Evolutionary conservation across 148 eudicot genomes (phyloP).

Genomic region (Vaccinium darrowii): DNA sequence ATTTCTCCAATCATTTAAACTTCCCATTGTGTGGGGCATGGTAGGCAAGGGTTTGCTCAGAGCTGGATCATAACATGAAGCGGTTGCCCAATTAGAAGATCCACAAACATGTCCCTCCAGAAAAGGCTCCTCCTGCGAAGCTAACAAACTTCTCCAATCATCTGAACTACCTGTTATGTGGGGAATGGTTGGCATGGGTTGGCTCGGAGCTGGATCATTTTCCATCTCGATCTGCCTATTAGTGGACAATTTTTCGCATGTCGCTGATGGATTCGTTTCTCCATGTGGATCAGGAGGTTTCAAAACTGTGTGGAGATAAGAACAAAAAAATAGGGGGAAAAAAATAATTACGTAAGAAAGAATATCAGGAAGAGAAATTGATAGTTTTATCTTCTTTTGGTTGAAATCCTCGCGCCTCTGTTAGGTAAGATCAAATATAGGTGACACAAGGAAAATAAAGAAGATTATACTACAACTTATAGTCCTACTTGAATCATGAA

Average conservation of each 20-base stretch:
- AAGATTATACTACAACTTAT: too few species aligned
- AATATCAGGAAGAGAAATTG: too few species aligned
- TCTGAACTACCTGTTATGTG: background rate
- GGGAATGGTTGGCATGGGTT: background rate
- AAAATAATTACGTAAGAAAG: too few species aligned
- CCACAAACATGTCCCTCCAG: background rate
- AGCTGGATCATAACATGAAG: background rate
- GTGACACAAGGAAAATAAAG: too few species aligned
- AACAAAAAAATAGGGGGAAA: too few species aligned
- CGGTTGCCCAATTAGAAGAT: background rate
- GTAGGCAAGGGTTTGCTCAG: background rate
- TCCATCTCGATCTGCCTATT: background rate
- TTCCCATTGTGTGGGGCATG: background rate
- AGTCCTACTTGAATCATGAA: too few species aligned
- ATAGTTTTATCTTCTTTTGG: background rate
- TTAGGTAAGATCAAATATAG: too few species aligned
- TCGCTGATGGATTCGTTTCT: background rate
- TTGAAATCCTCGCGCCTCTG: too few species aligned
- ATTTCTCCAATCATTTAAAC: too few species aligned
- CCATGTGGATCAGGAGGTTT: background rate
- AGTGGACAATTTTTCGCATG: background rate
- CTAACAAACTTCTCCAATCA: background rate
- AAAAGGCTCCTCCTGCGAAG: background rate
- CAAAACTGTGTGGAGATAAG: background rate
- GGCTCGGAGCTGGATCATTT: too few species aligned